phyloP scores from a whole-genome alignment of 2,329 filamentous ascomycete species.

The Hypomyces perniciosus region DNA sequence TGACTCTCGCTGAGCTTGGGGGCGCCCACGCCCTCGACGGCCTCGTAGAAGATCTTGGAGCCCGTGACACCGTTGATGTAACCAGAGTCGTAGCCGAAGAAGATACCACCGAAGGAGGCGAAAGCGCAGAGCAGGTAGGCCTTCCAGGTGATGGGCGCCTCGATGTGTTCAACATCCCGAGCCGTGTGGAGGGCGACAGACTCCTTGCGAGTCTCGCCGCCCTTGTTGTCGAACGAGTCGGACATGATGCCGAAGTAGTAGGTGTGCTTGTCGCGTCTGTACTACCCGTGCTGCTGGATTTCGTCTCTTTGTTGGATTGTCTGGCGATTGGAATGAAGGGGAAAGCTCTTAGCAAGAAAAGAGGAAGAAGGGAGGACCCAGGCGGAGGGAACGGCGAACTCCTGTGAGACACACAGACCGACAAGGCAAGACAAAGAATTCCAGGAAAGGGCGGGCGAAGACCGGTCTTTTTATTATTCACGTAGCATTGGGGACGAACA shows the following conservation, averaged over 20 bases:
- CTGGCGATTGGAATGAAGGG: constrained; percentile 1
- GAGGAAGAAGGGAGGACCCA: constrained; percentile 3
- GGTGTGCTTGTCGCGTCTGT: constrained; percentile 1
- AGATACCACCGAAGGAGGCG: constrained; percentile 66
- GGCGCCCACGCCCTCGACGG: constrained; percentile 40
- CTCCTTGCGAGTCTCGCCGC: constrained; percentile 18
- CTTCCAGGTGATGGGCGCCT: constrained; percentile 63
- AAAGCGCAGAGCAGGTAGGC: constrained; percentile 66
- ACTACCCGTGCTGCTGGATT: background rate
- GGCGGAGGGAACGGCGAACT: constrained; percentile 10
- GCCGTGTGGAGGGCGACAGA: constrained; percentile 35
- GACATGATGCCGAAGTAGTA: constrained; percentile 19
- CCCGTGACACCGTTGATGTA: constrained; percentile 64
- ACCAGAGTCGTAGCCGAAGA: constrained; percentile 75
- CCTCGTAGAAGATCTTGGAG: constrained; percentile 44
- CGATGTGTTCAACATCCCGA: constrained; percentile 52
- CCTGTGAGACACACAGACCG: constrained; percentile 18
- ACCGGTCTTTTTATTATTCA: constrained; percentile 21
- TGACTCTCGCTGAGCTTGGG: constrained; percentile 34
- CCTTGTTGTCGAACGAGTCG: constrained; percentile 16
- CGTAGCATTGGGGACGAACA: constrained; percentile 11
- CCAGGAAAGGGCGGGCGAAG: constrained; percentile 17
- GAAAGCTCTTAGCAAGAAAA: constrained; percentile 1
- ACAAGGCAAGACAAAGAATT: constrained; percentile 16
- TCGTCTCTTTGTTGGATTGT: background rate